Percentiles rank a stretch among this genome's conserved stretches.
phyloP scores from a whole-genome alignment of 306 rosid genomes.

The Herpetospermum pedunculosum region DNA sequence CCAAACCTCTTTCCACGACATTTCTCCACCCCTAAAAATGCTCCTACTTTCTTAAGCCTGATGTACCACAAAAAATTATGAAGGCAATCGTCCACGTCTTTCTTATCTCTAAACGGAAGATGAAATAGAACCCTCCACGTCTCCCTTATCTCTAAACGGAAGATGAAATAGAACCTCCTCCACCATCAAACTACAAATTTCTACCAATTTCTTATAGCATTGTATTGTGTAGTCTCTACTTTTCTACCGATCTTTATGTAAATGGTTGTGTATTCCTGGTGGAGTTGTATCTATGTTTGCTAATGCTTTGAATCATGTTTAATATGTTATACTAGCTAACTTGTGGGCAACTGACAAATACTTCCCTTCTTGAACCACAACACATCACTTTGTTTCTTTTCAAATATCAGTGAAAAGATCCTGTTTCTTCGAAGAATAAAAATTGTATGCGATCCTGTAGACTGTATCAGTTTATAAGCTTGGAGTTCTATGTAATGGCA shows the following conservation, averaged over 20 bases:
- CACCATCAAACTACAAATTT: too few species aligned
- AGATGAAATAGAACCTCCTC: too few species aligned
- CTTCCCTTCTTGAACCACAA: not conserved
- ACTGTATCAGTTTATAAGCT: not conserved
- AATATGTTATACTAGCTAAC: not conserved
- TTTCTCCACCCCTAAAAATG: too few species aligned
- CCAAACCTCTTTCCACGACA: too few species aligned
- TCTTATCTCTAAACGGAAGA: too few species aligned
- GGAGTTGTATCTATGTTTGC: not conserved
- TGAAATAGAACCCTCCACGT: too few species aligned
- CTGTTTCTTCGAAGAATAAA: not conserved
- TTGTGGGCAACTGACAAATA: not conserved
- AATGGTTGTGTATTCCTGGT: not conserved
- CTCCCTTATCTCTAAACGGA: too few species aligned
- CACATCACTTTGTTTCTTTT: not conserved
- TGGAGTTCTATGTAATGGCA: not conserved
- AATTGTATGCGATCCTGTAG: not conserved
- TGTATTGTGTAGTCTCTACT: not conserved
- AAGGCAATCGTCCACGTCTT: too few species aligned
- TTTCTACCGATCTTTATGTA: too few species aligned
- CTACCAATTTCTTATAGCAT: too few species aligned
- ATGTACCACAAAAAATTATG: too few species aligned
- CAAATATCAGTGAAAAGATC: not conserved
- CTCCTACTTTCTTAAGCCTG: too few species aligned
- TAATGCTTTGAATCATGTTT: not conserved